Base-by-base conservation (phyloP, 306 rosid genomes). In the Inga leiocalycina region DNA sequence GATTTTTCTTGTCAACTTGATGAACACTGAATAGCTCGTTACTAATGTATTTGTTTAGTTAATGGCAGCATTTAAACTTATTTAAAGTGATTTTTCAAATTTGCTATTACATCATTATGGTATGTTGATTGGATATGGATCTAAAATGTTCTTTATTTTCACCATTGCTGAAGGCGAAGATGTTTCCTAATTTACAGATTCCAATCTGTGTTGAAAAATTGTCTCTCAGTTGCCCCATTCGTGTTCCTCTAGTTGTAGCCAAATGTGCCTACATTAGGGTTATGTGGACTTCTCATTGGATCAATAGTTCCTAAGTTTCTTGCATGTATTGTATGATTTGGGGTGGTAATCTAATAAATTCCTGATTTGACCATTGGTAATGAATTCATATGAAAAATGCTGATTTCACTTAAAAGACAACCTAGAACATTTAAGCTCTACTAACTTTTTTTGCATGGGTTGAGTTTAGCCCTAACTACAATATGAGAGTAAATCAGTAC, bases 171-270 rank as follows among this genome's bases (percentile, higher is more conserved):
- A 76, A 71, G 77, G 44, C 71, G 79, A 73, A 24, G 79, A n/a
- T 24, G 27, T 65, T 15, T 37, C 57, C 66, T 34, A 19, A 68
- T 69, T 16, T 51, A 76, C 37, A n/a, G 20, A 51, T 83, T 75
- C 48, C 79, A 20, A 20, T 76, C 10, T 16, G 37, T 61, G 22
- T 72, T 45, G 76, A 24, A 46, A 72, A 44, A 32, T 8, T n/a
- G 5, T 48, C 64, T 65, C 17, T 54, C 24, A 37, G 37, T 27
- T 79, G 35, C 51, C 46, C 24, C 34, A 6, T 65, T 32, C 20
- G 22, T 65, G 43, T 57, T 76, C n/a, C 41, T 82, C 51, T 76
- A 24, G 77, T 32, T 76, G 44, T 79, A 13, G 77, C 72, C 57
- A 30, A n/a, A 71, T 67, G 39, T 14, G 73, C 13, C 15, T 14